Percentiles rank a stretch among this genome's conserved stretches.
These are phyloP conservation scores for Penicillium atrosanguineum DNA, from an alignment of 495 filamentous ascomycete genomes.

Conservation along the genomic window DNA sequence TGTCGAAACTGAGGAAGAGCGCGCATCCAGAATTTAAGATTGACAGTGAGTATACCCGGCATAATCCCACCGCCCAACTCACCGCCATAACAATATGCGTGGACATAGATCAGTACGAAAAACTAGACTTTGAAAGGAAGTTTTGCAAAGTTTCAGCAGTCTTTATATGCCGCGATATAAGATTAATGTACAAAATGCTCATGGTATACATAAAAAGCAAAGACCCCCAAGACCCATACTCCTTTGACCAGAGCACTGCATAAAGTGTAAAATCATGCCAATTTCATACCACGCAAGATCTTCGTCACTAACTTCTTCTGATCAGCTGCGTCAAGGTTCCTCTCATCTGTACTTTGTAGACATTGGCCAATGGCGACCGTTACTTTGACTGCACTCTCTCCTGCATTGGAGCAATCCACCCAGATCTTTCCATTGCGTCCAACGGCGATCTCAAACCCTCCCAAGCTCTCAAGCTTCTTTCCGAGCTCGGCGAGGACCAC, in stretches of 20 bases:
- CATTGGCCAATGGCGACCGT: conserved; percentile 80
- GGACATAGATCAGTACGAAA: background rate
- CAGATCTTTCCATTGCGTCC: conserved; percentile 93
- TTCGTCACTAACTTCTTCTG: conserved; percentile 79
- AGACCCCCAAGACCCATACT: conserved; percentile 10
- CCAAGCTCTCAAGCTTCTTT: conserved; percentile 59
- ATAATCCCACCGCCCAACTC: background rate
- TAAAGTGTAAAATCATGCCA: conserved; percentile 22
- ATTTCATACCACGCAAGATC: conserved; percentile 53
- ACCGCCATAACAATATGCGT: background rate
- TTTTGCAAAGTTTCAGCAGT: background rate
- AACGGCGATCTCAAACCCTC: conserved; percentile 87
- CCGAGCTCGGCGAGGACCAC: conserved; percentile 80
- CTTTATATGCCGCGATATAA: background rate
- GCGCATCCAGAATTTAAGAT: background rate
- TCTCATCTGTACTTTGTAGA: conserved; percentile 70
- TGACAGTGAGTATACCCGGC: background rate
- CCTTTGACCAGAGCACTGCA: conserved; percentile 11
- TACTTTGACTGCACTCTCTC: conserved; percentile 50
- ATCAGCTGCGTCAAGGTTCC: conserved; percentile 61
- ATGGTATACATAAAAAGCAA: conserved; percentile 13
- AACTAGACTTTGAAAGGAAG: background rate
- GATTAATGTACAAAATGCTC: conserved; percentile 6
- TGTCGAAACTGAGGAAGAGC: background rate
- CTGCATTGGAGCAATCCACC: conserved; percentile 70